phyloP scores from a whole-genome alignment of 345 rosid genomes.

The Gossypium longicalyx region DNA sequence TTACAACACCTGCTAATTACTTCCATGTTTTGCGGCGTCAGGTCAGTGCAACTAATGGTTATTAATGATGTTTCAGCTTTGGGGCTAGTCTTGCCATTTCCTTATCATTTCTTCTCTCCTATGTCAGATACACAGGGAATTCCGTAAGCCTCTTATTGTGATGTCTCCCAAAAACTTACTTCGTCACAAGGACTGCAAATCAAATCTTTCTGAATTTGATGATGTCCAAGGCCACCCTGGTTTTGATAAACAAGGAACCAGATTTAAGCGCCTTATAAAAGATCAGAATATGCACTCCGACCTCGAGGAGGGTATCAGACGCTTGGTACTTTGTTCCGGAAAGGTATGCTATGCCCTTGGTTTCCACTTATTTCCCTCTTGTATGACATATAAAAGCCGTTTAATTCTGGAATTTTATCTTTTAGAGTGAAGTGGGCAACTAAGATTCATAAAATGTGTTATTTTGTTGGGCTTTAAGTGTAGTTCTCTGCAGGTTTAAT shows the following conservation, averaged over 20 bases:
- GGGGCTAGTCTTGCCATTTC: neutral
- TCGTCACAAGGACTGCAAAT: conserved; percentile 88
- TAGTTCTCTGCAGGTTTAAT: neutral
- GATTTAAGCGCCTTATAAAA: conserved; percentile 86
- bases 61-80: neutral
- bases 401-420: neutral
- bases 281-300: conserved; percentile 80
- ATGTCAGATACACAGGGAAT: conserved; percentile 73
- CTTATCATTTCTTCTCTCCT: conserved; percentile 9
- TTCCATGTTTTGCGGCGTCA: conserved; percentile 81
- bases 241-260: conserved; percentile 92
- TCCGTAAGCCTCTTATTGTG: conserved; percentile 85
- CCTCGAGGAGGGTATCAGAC: conserved; percentile 81
- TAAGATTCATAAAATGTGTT: neutral
- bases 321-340: conserved; percentile 90
- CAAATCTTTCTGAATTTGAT: conserved; percentile 91
- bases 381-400: neutral
- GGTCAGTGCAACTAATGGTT: conserved; percentile 33
- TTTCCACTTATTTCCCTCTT: neutral
- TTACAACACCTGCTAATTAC: conserved; percentile 84
- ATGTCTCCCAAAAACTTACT: conserved; percentile 91
- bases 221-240: conserved; percentile 96
- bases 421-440: neutral
- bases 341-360: conserved; percentile 41
- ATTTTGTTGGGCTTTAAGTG: neutral